Evolutionary conservation across 2,329 filamentous ascomycete genomes (phyloP).

Genomic region (Alternaria consortialis): DNA sequence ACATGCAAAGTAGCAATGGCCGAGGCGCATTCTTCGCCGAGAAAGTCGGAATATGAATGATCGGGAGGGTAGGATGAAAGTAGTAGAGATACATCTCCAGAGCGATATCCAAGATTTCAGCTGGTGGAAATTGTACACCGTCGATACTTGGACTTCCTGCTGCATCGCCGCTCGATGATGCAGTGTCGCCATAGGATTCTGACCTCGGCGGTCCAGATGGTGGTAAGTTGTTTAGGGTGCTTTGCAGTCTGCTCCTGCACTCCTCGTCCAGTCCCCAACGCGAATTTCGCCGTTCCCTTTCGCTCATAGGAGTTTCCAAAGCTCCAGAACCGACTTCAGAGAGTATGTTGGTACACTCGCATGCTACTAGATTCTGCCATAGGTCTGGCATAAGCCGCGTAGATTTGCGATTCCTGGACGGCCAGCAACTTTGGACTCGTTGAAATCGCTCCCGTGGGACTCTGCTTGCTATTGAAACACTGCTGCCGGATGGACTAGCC

Average conservation of each 20-base stretch:
- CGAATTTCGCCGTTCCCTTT: conserved; percentile 43
- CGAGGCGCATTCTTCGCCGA: conserved; percentile 58
- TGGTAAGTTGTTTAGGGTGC: conserved; percentile 37
- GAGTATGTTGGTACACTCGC: conserved; percentile 49
- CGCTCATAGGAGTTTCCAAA: conserved; percentile 36
- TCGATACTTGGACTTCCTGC: conserved; percentile 38
- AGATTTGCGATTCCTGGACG: conserved; percentile 42
- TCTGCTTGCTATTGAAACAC: conserved; percentile 49
- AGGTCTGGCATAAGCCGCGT: conserved; percentile 46
- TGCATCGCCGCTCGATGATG: conserved; percentile 44
- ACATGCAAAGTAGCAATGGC: conserved; percentile 62
- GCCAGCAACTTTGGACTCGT: conserved; percentile 52
- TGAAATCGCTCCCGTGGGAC: conserved; percentile 52
- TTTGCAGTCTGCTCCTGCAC: conserved; percentile 54
- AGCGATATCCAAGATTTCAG: conserved; percentile 63
- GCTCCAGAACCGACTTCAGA: conserved; percentile 38
- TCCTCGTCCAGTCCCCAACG: conserved; percentile 50
- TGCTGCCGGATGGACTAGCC: conserved; percentile 47
- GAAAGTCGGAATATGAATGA: conserved; percentile 64
- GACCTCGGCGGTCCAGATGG: conserved; percentile 30
- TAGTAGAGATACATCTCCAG: conserved; percentile 64
- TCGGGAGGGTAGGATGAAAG: conserved; percentile 62
- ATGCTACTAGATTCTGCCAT: conserved; percentile 45
- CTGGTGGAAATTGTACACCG: conserved; percentile 55
- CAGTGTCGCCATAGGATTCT: conserved; percentile 43